Base-by-base conservation (phyloP, 2,329 filamentous ascomycete genomes). In the Sporothrix brunneoviolacea region DNA sequence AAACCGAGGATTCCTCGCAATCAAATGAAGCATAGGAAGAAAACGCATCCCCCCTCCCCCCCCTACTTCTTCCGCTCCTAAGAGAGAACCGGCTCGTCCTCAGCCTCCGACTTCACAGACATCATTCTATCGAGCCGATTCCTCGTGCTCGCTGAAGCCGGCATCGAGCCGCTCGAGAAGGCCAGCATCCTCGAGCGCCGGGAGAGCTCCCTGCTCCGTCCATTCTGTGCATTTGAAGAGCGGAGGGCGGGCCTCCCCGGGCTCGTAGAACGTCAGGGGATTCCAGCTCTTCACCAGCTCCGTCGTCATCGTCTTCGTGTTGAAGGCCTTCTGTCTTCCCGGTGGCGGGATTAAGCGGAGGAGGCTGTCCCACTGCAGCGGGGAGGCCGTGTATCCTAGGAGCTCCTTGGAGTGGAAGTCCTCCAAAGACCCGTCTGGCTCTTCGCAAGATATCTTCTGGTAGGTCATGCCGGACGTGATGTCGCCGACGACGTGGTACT, bases 161-260 rank as follows among this genome's bases (percentile, higher is more conserved):
- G n/a, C n/a, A n/a, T n/a, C n/a, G n/a, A n/a, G n/a, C n/a, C n/a
- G n/a, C n/a, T n/a, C 28, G 28, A 19, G n/a, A 15, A 36, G 33
- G 33, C 33, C 33, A 16, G 6, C 15, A 6, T 36, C 8, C 8
- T 10, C 15, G 9, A 36, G n/a, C 8, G 33, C 33, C 8, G 33
- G 33, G n/a, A 36, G 8, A n/a, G 33, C 33, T n/a, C 15, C n/a
- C 33, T 10, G 8, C n/a, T n/a, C 33, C 6, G 46, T 41, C 37
- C 46, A 48, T 15, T 48, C 30, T 4, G 46, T 48, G 18, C 46
- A 36, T n/a, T 48, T 48, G 24, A 37, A 40, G 2, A 27, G 37
- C 8, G 22, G n/a, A n/a, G 19, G 46, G 12, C 46, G 36, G 15
- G 21, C 28, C 37, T 48, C 28, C 4, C 28, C 37, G 8, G 37